A percentile compares a stretch with the other conserved stretches of the same genome.
phyloP scores from a whole-genome alignment of 1,139 yeast genomes.

The Chernovozyma aurita region DNA sequence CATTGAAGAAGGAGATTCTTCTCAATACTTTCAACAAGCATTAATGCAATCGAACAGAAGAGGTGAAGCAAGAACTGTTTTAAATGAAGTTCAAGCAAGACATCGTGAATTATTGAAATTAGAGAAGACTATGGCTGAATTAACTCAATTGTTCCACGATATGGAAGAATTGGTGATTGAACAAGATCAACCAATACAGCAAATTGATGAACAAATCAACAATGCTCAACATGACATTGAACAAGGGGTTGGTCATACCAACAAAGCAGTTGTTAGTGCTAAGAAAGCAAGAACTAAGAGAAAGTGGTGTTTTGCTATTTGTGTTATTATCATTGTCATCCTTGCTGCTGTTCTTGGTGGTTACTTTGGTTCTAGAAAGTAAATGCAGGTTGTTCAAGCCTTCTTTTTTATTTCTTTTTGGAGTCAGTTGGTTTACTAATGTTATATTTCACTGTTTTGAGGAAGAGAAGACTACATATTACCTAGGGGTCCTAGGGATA shows the following conservation, averaged over 20 bases:
- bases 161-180: constrained; percentile 96
- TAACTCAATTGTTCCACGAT: constrained; percentile 90
- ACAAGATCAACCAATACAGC: constrained; percentile 86
- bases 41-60: constrained; percentile 87
- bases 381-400: too few species aligned
- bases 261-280: constrained; percentile 85
- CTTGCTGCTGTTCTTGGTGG: constrained; percentile 64
- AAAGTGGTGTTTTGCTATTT: constrained; percentile 77
- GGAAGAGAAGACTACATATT: too few species aligned
- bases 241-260: constrained; percentile 91
- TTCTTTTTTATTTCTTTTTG: too few species aligned
- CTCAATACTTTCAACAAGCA: constrained; percentile 93
- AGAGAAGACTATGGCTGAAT: constrained; percentile 93
- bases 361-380: constrained; percentile 27
- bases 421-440: too few species aligned
- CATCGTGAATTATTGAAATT: constrained; percentile 93
- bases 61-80: constrained; percentile 94
- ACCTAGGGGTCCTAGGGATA: too few species aligned
- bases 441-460: too few species aligned
- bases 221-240: constrained; percentile 88
- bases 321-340: constrained; percentile 54
- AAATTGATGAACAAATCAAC: constrained; percentile 75
- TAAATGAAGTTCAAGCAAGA: constrained; percentile 93
- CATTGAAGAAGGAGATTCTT: constrained; percentile 77
- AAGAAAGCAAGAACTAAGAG: constrained; percentile 89